These are phyloP conservation scores for Bruguiera parviflora DNA, from an alignment of 345 rosid species.

Conservation along the genomic window DNA sequence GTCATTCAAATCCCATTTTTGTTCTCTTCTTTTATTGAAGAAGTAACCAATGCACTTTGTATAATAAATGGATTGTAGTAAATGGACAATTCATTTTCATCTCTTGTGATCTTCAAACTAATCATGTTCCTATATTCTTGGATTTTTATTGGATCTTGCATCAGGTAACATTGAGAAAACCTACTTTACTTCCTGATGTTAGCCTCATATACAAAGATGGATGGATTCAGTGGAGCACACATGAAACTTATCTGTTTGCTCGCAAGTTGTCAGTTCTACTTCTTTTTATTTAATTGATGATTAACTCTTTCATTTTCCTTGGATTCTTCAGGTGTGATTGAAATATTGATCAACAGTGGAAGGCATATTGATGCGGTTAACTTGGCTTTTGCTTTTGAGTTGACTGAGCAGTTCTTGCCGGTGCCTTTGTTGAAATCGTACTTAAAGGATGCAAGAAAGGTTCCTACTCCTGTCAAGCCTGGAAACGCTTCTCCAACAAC, in stretches of 20 bases:
- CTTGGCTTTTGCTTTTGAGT: slow-evolving; percentile 92
- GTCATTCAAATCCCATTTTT: too few relatives aligned
- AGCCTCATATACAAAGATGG: background rate
- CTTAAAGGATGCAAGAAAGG: slow-evolving; percentile 75
- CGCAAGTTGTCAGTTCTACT: background rate
- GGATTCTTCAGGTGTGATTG: slow-evolving; percentile 63
- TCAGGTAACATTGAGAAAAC: too few relatives aligned
- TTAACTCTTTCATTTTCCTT: background rate
- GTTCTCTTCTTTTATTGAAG: too few relatives aligned
- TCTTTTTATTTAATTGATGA: background rate
- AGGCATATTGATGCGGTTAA: slow-evolving; percentile 97
- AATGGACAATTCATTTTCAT: too few relatives aligned
- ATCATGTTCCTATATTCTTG: too few relatives aligned
- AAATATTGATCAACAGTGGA: slow-evolving; percentile 76
- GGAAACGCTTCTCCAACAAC: slow-evolving; percentile 50
- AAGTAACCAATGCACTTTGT: too few relatives aligned
- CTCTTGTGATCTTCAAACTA: too few relatives aligned
- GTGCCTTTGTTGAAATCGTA: slow-evolving; percentile 76
- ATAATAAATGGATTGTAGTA: too few relatives aligned
- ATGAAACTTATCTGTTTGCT: slow-evolving; percentile 2
- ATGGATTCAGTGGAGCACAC: background rate
- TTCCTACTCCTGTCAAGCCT: slow-evolving; percentile 57
- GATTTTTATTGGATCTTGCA: too few relatives aligned
- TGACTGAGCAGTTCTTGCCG: slow-evolving; percentile 75
- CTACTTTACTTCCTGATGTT: too few relatives aligned